Evolutionary conservation across 495 filamentous ascomycete species (phyloP).

Genomic region (Paragyromitra xinjiangensis): DNA sequence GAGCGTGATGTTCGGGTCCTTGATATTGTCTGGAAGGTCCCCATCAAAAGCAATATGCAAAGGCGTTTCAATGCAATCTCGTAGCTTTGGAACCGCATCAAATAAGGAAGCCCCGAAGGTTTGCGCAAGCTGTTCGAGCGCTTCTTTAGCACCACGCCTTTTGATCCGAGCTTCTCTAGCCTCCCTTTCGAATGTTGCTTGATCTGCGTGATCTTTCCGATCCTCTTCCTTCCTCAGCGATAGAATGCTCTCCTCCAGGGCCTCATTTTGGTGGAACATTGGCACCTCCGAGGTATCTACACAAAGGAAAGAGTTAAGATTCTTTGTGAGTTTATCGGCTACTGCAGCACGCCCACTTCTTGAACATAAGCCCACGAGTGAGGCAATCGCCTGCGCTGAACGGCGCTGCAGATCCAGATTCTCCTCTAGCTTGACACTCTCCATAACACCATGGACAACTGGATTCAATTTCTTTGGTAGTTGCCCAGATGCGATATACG

Average conservation of each 20-base stretch:
- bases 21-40: conserved; percentile 75
- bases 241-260: conserved; percentile 78
- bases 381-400: conserved; percentile 81
- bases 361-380: conserved; percentile 85
- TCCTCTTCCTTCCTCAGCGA: conserved; percentile 97
- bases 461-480: conserved; percentile 89
- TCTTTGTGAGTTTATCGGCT: conserved; percentile 91
- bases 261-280: conserved; percentile 82
- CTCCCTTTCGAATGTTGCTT: conserved; percentile 85
- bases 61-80: conserved; percentile 78
- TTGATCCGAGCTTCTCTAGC: conserved; percentile 86
- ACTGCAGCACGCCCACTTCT: conserved; percentile 76
- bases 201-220: conserved; percentile 87
- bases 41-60: conserved; percentile 75
- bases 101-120: conserved; percentile 81
- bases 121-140: conserved; percentile 82
- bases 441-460: conserved; percentile 96
- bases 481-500: conserved; percentile 82
- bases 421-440: conserved; percentile 94
- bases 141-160: conserved; percentile 90
- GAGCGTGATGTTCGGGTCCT: conserved; percentile 71
- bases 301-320: conserved; percentile 95
- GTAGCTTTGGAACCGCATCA: conserved; percentile 80
- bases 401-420: conserved; percentile 88
- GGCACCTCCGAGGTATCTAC: conserved; percentile 97